These are phyloP conservation scores for Phytophthora nicotianae DNA, from an alignment of 352 stramenopile species.

Conservation along the genomic window DNA sequence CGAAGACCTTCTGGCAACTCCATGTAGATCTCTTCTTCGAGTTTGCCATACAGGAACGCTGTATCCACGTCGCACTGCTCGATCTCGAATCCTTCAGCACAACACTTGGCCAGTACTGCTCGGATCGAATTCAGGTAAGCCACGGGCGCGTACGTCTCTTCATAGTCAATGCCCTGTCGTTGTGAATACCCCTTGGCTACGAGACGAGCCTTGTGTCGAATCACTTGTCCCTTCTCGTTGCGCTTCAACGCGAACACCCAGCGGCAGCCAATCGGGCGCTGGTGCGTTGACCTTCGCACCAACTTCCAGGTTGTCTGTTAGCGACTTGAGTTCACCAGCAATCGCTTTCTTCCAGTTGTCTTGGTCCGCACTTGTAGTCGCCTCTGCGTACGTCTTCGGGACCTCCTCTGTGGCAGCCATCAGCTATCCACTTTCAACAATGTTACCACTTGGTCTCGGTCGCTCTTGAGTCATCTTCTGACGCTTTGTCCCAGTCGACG, in stretches of 20 bases:
- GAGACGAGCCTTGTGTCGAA: no score
- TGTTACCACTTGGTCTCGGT: neutral
- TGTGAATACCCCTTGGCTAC: slow-evolving; percentile 1
- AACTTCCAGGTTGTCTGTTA: slow-evolving; percentile 16
- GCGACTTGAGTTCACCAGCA: neutral
- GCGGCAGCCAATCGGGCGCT: no score
- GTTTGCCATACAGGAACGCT: slow-evolving; percentile 4
- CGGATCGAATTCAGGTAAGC: slow-evolving; percentile 9
- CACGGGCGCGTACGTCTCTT: neutral
- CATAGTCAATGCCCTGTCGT: slow-evolving; percentile 9
- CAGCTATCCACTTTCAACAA: neutral
- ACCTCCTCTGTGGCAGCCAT: neutral
- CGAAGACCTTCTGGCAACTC: no score
- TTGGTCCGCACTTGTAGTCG: neutral
- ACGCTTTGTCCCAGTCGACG: slow-evolving; percentile 5
- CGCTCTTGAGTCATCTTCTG: slow-evolving; percentile 11
- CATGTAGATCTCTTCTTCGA: no score
- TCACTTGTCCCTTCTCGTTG: no score
- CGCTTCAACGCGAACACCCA: no score
- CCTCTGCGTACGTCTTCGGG: neutral
- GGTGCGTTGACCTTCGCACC: neutral
- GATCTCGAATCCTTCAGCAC: no score
- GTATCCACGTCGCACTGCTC: slow-evolving; percentile 1
- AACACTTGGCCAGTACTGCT: neutral
- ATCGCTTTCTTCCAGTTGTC: neutral